These are phyloP conservation scores for Colletotrichum orchidophilum DNA, from an alignment of 2,329 filamentous ascomycete species.

Conservation along the genomic window DNA sequence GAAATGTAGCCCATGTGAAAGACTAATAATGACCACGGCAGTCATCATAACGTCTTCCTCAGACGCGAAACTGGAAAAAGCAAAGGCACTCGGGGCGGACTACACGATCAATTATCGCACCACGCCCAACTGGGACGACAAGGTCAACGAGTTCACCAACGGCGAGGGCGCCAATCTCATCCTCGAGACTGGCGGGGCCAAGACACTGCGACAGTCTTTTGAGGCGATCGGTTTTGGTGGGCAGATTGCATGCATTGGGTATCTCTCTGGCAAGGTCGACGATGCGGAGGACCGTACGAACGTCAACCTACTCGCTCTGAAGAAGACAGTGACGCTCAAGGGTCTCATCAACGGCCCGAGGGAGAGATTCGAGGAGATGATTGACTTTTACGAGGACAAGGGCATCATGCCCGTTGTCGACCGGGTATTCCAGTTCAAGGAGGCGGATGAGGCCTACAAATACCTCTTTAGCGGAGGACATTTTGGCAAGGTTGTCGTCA, in stretches of 20 bases:
- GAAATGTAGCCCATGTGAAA: slow-evolving; percentile 48
- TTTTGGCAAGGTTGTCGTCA: slow-evolving; percentile 67
- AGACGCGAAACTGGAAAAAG: slow-evolving; percentile 58
- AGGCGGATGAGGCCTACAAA: slow-evolving; percentile 59
- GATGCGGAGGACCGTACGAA: slow-evolving; percentile 63
- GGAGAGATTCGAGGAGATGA: slow-evolving; percentile 64
- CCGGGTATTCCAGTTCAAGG: slow-evolving; percentile 55
- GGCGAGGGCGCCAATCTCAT: slow-evolving; percentile 61
- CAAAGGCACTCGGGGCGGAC: slow-evolving; percentile 60
- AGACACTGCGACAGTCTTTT: slow-evolving; percentile 62
- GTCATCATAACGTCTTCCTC: slow-evolving; percentile 64
- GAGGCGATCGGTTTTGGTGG: slow-evolving; percentile 64
- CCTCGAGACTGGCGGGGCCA: slow-evolving; percentile 63
- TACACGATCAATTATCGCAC: slow-evolving; percentile 63
- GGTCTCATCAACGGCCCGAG: slow-evolving; percentile 70
- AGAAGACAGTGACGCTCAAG: slow-evolving; percentile 57
- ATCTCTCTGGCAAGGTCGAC: slow-evolving; percentile 64
- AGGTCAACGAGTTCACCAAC: slow-evolving; percentile 55
- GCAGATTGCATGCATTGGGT: slow-evolving; percentile 61
- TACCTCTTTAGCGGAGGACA: slow-evolving; percentile 63
- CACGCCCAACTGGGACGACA: slow-evolving; percentile 60
- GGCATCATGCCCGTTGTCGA: slow-evolving; percentile 58
- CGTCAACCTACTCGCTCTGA: slow-evolving; percentile 65
- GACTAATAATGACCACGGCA: slow-evolving; percentile 46
- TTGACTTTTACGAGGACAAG: slow-evolving; percentile 54